Conservation (phyloP, 73 alveolate genomes). For the Diophrys appendiculata region DNA sequence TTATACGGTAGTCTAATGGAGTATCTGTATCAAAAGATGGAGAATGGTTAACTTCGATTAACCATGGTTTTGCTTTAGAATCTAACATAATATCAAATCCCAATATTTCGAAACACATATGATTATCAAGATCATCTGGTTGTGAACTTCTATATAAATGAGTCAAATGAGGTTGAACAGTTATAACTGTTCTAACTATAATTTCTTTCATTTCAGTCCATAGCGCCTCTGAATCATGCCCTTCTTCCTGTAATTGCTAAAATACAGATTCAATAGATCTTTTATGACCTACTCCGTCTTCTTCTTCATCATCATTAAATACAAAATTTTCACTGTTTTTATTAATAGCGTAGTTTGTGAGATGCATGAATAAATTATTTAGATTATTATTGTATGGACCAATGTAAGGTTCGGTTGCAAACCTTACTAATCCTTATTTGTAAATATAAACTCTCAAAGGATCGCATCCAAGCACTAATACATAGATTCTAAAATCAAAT, state of each 20-base stretch:
- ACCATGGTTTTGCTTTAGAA: constrained; percentile 50
- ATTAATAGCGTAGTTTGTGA: constrained; percentile 59
- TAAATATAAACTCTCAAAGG: constrained; percentile 90
- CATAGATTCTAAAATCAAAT: constrained; percentile 94
- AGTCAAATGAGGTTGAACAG: constrained; percentile 28
- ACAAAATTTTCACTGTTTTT: constrained; percentile 23
- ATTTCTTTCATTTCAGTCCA: constrained; percentile 47
- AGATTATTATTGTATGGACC: constrained; percentile 69
- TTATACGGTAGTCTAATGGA: constrained; percentile 59
- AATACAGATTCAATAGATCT: constrained; percentile 47
- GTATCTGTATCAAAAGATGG: constrained; percentile 67
- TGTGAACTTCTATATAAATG: constrained; percentile 10
- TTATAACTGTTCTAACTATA: constrained; percentile 55
- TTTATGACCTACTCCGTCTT: constrained; percentile 69
- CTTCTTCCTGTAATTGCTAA: constrained; percentile 30
- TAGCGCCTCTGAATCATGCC: constrained; percentile 41
- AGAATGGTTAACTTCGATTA: constrained; percentile 63
- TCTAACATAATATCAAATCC: constrained; percentile 63
- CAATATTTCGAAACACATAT: constrained; percentile 66
- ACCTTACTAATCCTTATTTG: constrained; percentile 95
- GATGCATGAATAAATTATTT: constrained; percentile 54
- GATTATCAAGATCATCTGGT: constrained; percentile 31
- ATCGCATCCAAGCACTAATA: constrained; percentile 87
- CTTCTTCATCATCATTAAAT: constrained; percentile 50
- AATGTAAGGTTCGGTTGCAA: constrained; percentile 93